phyloP scores from a whole-genome alignment of 768 basidiomycete species.

The Suillus bovinus region DNA sequence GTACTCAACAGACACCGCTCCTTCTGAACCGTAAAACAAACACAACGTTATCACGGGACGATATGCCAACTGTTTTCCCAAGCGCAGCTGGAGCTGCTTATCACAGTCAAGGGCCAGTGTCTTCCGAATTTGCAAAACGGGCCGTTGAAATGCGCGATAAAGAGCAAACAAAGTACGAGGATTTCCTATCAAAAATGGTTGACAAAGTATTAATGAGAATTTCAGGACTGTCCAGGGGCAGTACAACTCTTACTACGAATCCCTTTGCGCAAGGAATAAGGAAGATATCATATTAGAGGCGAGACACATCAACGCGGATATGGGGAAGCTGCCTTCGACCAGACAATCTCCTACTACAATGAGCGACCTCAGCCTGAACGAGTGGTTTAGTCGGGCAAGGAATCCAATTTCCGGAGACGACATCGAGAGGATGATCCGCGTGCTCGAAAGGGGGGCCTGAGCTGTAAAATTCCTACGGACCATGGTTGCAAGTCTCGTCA shows the following conservation, averaged over 20 bases:
- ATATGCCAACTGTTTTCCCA: background rate
- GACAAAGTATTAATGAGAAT: background rate
- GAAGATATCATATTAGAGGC: background rate
- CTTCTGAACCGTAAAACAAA: background rate
- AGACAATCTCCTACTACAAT: background rate
- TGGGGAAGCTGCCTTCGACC: background rate
- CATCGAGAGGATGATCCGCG: constrained; percentile 5
- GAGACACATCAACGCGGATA: background rate
- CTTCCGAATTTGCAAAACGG: constrained; percentile 4
- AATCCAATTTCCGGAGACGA: background rate
- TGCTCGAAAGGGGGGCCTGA: background rate
- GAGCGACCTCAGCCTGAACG: constrained; percentile 3
- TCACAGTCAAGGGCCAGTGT: background rate
- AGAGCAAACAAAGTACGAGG: background rate
- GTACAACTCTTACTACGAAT: background rate
- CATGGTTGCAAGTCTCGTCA: background rate
- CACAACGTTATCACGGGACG: constrained; percentile 2
- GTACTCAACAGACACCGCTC: background rate
- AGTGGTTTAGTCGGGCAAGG: background rate
- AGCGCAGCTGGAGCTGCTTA: background rate
- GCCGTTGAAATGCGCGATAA: background rate
- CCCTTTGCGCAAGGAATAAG: background rate
- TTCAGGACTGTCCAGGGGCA: background rate
- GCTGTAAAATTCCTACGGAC: background rate
- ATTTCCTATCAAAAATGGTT: background rate